Conservation (phyloP, 2,329 filamentous ascomycete genomes). For the Colletotrichum sp. region DNA sequence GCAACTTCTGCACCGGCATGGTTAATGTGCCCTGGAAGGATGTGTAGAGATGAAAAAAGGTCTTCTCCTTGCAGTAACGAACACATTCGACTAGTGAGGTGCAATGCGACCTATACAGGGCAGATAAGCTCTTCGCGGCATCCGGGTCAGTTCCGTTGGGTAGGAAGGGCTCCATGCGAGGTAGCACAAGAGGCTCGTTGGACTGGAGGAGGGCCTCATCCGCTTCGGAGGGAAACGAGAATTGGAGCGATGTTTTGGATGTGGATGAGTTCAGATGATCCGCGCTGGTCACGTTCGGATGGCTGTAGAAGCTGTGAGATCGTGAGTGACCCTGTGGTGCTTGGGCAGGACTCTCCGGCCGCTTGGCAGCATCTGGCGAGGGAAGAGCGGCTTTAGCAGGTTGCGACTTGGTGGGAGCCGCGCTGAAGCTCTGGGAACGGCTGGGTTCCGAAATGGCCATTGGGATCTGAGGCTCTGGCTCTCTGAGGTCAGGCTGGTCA, state of each 20-base stretch:
- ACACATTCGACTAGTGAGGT: slow-evolving; percentile 96
- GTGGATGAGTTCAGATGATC: slow-evolving; percentile 63
- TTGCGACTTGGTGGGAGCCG: slow-evolving; percentile 33
- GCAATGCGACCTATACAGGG: slow-evolving; percentile 92
- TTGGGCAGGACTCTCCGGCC: slow-evolving; percentile 12
- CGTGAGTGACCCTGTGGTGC: slow-evolving; percentile 30
- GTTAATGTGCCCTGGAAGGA: slow-evolving; percentile 97
- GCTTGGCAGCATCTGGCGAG: slow-evolving; percentile 32
- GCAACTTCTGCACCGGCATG: slow-evolving; percentile 92
- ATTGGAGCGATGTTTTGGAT: slow-evolving; percentile 61
- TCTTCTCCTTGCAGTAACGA: slow-evolving; percentile 95
- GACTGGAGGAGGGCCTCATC: slow-evolving; percentile 61
- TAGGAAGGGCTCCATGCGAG: slow-evolving; percentile 83
- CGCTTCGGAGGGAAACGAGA: slow-evolving; percentile 65
- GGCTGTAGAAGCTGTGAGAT: slow-evolving; percentile 63
- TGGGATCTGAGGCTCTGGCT: slow-evolving; percentile 50
- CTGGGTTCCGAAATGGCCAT: slow-evolving; percentile 54
- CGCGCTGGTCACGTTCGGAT: slow-evolving; percentile 59
- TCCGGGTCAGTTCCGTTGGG: slow-evolving; percentile 84
- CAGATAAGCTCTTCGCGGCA: slow-evolving; percentile 82
- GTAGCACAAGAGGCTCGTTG: slow-evolving; percentile 77
- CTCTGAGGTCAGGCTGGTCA: slow-evolving; percentile 55
- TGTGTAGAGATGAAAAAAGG: slow-evolving; percentile 92
- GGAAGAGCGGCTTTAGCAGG: slow-evolving; percentile 25
- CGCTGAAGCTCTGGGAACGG: slow-evolving; percentile 58